Evolutionary conservation across 225 moss, liverwort and hornwort genomes (phyloP).

Genomic region (Antitrichia curtipendula): DNA sequence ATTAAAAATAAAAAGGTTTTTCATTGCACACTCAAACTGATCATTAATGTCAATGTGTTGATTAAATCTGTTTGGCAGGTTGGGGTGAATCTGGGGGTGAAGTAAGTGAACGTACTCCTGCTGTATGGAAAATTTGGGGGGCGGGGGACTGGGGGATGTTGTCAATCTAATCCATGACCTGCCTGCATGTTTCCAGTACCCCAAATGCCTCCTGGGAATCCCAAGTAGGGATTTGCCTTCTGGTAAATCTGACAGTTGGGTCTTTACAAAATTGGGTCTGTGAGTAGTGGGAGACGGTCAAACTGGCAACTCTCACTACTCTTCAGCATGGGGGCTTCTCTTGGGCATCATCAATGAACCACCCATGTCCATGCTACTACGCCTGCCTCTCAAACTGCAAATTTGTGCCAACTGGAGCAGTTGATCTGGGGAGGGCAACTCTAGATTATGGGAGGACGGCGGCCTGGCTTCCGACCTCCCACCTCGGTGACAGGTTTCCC

Average conservation of each 20-base stretch:
- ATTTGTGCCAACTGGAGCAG: too few relatives aligned
- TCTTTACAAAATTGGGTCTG: not conserved
- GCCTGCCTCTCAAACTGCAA: not conserved
- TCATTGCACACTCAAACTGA: not conserved
- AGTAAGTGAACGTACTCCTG: not conserved
- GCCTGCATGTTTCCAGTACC: not conserved
- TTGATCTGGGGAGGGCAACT: too few relatives aligned
- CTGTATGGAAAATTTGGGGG: not conserved
- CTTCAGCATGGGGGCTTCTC: not conserved
- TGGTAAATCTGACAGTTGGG: not conserved
- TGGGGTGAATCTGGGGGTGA: not conserved
- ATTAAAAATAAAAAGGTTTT: too few relatives aligned
- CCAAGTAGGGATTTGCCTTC: not conserved
- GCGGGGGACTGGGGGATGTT: not conserved
- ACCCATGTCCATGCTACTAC: not conserved
- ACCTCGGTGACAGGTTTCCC: too few relatives aligned
- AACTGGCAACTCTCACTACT: not conserved
- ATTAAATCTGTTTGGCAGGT: not conserved
- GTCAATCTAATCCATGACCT: not conserved
- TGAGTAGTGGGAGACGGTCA: not conserved
- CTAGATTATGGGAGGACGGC: too few relatives aligned
- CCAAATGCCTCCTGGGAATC: not conserved
- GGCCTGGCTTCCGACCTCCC: too few relatives aligned
- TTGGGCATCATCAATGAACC: not conserved
- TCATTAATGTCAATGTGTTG: not conserved